phyloP scores from a whole-genome alignment of 331 rosid species.

The Pyrus hybrid region DNA sequence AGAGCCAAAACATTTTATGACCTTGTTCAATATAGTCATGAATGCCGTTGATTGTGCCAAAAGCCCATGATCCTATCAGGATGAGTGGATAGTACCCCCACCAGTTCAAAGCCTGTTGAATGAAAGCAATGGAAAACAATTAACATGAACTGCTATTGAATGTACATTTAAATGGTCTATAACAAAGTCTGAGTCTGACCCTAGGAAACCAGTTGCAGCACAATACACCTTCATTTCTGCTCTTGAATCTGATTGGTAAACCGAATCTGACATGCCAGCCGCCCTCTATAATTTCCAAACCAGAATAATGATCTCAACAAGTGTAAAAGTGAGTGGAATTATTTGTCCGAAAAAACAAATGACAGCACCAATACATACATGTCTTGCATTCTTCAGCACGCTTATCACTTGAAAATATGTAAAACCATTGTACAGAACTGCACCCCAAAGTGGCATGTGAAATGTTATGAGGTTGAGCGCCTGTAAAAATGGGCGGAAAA shows the following conservation, averaged over 20 bases:
- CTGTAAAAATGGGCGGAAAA: slow-evolving; percentile 39
- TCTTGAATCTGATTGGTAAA: slow-evolving; percentile 61
- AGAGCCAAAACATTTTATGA: slow-evolving; percentile 87
- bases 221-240: slow-evolving; percentile 76
- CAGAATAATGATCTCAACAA: slow-evolving; percentile 14
- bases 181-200: background rate
- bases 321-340: slow-evolving; percentile 1
- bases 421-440: slow-evolving; percentile 91
- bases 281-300: slow-evolving; percentile 77
- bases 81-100: slow-evolving; percentile 98
- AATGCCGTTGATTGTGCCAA: slow-evolving; percentile 87
- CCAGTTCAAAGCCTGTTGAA: slow-evolving; percentile 71
- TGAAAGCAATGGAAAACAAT: background rate
- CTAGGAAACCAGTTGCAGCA: slow-evolving; percentile 4
- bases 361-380: slow-evolving; percentile 44
- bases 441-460: slow-evolving; percentile 96
- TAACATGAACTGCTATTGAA: background rate
- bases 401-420: slow-evolving; percentile 51
- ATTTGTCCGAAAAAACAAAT: background rate
- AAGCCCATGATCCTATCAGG: slow-evolving; percentile 92
- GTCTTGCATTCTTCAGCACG: slow-evolving; percentile 23
- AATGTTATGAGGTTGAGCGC: slow-evolving; percentile 85
- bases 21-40: slow-evolving; percentile 87
- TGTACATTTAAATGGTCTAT: background rate
- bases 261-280: slow-evolving; percentile 72